Evolutionary conservation across 306 rosid species (phyloP).

Genomic region (Argentina anserina): DNA sequence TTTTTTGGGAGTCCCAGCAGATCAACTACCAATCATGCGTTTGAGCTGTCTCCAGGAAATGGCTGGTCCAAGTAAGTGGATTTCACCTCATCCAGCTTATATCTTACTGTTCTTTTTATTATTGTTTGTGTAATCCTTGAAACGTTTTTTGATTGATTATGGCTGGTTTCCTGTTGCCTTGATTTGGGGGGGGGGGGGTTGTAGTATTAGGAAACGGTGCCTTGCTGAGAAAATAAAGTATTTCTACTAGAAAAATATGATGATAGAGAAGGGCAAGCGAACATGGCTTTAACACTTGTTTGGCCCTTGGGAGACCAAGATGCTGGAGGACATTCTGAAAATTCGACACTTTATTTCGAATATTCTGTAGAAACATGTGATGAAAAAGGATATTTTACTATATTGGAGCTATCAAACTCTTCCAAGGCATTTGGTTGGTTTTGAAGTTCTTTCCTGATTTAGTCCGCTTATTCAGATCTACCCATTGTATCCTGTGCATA

Average conservation of each 20-base stretch:
- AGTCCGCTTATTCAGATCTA: not conserved
- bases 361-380: too few relatives aligned
- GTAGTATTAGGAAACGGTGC: not conserved
- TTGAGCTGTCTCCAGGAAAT: slow-evolving; percentile 56
- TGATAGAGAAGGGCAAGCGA: slow-evolving; percentile 1
- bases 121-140: slow-evolving; percentile 17
- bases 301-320: not conserved
- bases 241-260: not conserved
- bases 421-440: not conserved
- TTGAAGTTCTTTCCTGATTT: not conserved
- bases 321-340: not conserved
- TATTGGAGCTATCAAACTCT: not conserved
- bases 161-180: not conserved
- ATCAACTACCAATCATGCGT: slow-evolving; percentile 48
- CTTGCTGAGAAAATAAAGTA: not conserved
- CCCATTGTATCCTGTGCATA: not conserved
- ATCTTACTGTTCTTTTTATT: not conserved
- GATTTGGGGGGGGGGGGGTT: too few relatives aligned
- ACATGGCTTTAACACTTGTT: not conserved
- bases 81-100: slow-evolving; percentile 19
- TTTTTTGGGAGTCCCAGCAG: slow-evolving; percentile 65
- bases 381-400: not conserved
- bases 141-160: slow-evolving; percentile 4
- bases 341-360: not conserved
- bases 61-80: slow-evolving; percentile 83